phyloP scores from a whole-genome alignment of 108 stramenopile species.

The Cyclotella choctawhatcheeana region DNA sequence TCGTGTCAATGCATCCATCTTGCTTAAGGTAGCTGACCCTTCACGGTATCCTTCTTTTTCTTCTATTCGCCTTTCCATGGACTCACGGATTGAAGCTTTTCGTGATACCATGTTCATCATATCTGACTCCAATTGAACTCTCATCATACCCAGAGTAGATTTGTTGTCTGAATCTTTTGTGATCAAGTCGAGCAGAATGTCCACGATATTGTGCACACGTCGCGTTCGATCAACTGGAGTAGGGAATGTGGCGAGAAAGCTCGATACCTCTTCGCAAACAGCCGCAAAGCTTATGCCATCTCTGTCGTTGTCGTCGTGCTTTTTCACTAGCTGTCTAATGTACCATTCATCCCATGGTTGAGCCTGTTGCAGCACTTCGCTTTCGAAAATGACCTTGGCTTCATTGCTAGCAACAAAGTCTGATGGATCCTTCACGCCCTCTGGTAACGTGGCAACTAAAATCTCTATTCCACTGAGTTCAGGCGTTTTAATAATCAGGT shows the following conservation, averaged over 20 bases:
- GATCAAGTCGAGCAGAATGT: constrained; percentile 49
- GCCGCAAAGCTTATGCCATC: constrained; percentile 48
- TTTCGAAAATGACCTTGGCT: constrained; percentile 34
- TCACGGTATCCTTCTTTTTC: constrained; percentile 37
- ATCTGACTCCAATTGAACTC: constrained; percentile 66
- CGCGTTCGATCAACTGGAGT: constrained; percentile 64
- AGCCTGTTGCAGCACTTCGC: constrained; percentile 58
- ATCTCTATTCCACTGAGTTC: constrained; percentile 61
- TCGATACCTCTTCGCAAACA: constrained; percentile 65
- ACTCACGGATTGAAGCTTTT: constrained; percentile 56
- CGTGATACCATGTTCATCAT: constrained; percentile 56
- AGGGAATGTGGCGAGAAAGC: constrained; percentile 60
- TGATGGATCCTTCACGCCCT: constrained; percentile 80
- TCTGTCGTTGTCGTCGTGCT: constrained; percentile 45
- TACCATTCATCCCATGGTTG: constrained; percentile 80
- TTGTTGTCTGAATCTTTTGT: constrained; percentile 17
- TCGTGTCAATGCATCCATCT: constrained; percentile 19
- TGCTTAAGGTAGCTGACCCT: constrained; percentile 12
- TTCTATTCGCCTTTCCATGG: constrained; percentile 41
- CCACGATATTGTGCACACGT: constrained; percentile 51
- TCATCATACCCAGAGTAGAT: constrained; percentile 38
- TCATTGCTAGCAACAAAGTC: constrained; percentile 64
- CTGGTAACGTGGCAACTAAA: constrained; percentile 70
- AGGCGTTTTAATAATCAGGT: constrained; percentile 51
- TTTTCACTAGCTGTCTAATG: constrained; percentile 50